phyloP scores from a whole-genome alignment of 2,329 filamentous ascomycete genomes.

The Chrysosporium queenslandicum region DNA sequence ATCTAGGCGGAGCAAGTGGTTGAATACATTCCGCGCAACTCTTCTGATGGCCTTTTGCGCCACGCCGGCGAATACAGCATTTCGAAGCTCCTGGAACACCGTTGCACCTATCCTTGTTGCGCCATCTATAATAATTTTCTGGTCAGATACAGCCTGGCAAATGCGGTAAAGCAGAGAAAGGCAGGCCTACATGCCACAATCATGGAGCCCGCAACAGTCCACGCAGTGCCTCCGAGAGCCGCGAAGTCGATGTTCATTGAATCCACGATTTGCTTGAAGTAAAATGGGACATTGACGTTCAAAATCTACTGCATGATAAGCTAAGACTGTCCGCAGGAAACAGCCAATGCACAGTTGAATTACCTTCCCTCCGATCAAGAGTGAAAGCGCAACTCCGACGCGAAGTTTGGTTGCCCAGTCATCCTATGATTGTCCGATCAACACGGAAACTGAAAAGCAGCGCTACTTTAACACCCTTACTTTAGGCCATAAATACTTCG shows the following conservation, averaged over 20 bases:
- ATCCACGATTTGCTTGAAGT: constrained; percentile 97
- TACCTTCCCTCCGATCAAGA: constrained; percentile 81
- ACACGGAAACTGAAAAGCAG: constrained; percentile 11
- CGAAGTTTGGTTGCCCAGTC: constrained; percentile 71
- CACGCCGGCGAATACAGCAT: constrained; percentile 92
- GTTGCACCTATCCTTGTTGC: constrained; percentile 79
- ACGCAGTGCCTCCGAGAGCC: constrained; percentile 77
- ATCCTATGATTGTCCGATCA: constrained; percentile 38
- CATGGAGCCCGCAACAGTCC: constrained; percentile 80
- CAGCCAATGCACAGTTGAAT: constrained; percentile 14
- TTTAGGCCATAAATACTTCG: constrained; percentile 90
- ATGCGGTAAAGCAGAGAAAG: neutral
- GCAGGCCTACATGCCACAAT: constrained; percentile 65
- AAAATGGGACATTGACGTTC: constrained; percentile 97
- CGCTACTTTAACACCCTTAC: constrained; percentile 26
- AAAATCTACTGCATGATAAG: constrained; percentile 46
- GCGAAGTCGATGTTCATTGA: constrained; percentile 92
- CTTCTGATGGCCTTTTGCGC: constrained; percentile 91
- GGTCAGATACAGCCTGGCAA: constrained; percentile 1
- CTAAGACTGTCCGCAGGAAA: neutral
- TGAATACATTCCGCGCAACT: constrained; percentile 86
- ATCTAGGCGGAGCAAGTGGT: constrained; percentile 78
- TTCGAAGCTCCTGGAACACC: constrained; percentile 83
- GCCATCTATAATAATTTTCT: constrained; percentile 48
- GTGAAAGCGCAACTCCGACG: constrained; percentile 69